Evolutionary conservation across 192 early-diverging fungal species (phyloP).

Genomic region (Phycomyces blakesleeanus): DNA sequence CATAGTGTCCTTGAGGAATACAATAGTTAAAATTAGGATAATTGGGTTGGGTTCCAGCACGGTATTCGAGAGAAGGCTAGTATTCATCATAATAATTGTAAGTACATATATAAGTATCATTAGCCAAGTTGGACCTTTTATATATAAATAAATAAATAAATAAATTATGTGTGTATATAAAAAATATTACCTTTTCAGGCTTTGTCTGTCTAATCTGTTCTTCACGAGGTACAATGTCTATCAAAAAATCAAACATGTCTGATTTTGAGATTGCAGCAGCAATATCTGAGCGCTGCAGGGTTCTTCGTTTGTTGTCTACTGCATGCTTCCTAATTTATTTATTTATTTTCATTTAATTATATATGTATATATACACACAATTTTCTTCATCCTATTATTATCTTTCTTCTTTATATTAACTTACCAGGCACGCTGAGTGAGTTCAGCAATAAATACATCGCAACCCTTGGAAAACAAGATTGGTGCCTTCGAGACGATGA

Average conservation of each 20-base stretch:
- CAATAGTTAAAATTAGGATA: slow-evolving; percentile 3
- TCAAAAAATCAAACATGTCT: slow-evolving; percentile 96
- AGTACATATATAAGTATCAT: no score
- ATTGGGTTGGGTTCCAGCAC: slow-evolving; percentile 3
- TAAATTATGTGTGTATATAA: no score
- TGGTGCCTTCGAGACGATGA: slow-evolving; percentile 69
- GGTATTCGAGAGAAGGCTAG: no score
- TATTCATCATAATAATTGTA: no score
- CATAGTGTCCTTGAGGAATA: background rate
- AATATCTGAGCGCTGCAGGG: slow-evolving; percentile 87
- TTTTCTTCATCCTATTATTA: background rate
- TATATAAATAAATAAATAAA: no score
- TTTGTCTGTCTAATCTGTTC: slow-evolving; percentile 37
- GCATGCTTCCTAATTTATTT: slow-evolving; percentile 68
- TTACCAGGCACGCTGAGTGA: slow-evolving; percentile 77
- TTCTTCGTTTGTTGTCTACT: slow-evolving; percentile 94
- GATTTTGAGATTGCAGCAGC: slow-evolving; percentile 80
- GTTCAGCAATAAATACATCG: slow-evolving; percentile 93
- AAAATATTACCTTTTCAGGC: slow-evolving; percentile 7
- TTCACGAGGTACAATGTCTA: slow-evolving; percentile 95
- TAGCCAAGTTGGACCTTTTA: no score
- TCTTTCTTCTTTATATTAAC: background rate
- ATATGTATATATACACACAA: no score
- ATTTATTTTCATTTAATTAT: background rate
- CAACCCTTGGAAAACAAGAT: slow-evolving; percentile 96